Evolutionary conservation across 2,329 filamentous ascomycete genomes (phyloP), one percentile per base, ranked within the genome.

Genomic region (Rhynchosporium secalis): DNA sequence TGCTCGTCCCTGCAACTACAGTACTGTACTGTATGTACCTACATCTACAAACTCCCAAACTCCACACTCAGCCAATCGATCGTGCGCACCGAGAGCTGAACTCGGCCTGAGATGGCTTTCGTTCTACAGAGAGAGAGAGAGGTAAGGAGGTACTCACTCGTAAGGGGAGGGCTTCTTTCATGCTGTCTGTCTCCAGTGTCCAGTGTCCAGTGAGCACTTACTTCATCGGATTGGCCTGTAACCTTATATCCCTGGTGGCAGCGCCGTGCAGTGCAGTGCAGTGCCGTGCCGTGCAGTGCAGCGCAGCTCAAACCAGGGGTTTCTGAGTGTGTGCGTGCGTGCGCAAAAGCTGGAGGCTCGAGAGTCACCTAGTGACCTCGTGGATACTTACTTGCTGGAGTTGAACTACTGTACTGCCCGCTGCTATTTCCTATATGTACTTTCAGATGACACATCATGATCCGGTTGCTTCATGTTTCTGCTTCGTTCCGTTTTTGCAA

Each of bases 391-490:
- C n/a, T 10, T 26, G 7, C 4, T 10, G 4, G 43, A 46, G n/a
- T 36, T 10, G 33, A 36, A 46, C n/a, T 46, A 46, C 43, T 20
- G 20, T 46, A 46, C 43, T 20, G 20, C 20, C 20, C 20, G 20
- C 20, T 20, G 20, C 60, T 10, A 58, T 55, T 36, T 38, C 38
- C 33, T 47, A 60, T 51, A 57, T 58, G 61, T 57, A 63, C 26
- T 60, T 58, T 20, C 38, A 31, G 45, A 54, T 40, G 36, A 51
- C 41, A 28, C 52, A 36, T 61, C 52, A 56, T 55, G 51, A 60
- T 61, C 47, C 52, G 52, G 58, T 41, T 59, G 31, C 41, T 57
- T 58, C 36, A 61, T 63, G 58, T 65, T 58, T 58, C 56, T 61
- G 47, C 36, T 56, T 56, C 55, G 57, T 61, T 61, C 59, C 54